Conservation (phyloP, 495 filamentous ascomycete genomes). For the Aspergillus wentii region DNA sequence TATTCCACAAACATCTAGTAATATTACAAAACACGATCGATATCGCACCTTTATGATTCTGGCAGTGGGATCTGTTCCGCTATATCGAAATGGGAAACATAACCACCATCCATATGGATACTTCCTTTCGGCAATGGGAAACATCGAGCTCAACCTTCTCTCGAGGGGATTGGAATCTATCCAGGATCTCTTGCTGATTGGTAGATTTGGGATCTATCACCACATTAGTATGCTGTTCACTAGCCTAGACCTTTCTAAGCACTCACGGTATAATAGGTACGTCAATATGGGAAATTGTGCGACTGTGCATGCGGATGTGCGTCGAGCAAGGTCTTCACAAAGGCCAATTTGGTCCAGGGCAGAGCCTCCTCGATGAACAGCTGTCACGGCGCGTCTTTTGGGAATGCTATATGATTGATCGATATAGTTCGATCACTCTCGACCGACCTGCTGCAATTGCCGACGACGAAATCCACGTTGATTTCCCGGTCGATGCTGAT, state of each 20-base stretch:
- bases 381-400: conserved; percentile 23
- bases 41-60: conserved; percentile 25
- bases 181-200: conserved; percentile 22
- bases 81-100: conserved; percentile 13
- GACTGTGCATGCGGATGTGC: conserved; percentile 21
- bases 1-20: too few relatives aligned
- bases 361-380: conserved; percentile 16
- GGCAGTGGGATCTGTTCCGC: conserved; percentile 18
- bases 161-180: conserved; percentile 20
- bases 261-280: too few relatives aligned
- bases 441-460: conserved; percentile 19
- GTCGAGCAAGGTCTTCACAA: conserved; percentile 23
- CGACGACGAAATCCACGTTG: conserved; percentile 16
- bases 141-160: conserved; percentile 12
- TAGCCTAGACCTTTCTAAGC: too few relatives aligned
- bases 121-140: conserved; percentile 21
- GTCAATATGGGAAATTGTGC: conserved; percentile 24
- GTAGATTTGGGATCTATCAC: conserved; percentile 25
- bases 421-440: conserved; percentile 25
- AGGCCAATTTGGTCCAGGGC: too few relatives aligned
- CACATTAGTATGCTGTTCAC: too few relatives aligned
- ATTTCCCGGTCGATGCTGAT: conserved; percentile 21
- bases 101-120: conserved; percentile 24
- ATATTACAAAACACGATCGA: conserved; percentile 10
- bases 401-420: conserved; percentile 27